phyloP scores from a whole-genome alignment of 2,329 filamentous ascomycete genomes.

The Meredithiella fracta region DNA sequence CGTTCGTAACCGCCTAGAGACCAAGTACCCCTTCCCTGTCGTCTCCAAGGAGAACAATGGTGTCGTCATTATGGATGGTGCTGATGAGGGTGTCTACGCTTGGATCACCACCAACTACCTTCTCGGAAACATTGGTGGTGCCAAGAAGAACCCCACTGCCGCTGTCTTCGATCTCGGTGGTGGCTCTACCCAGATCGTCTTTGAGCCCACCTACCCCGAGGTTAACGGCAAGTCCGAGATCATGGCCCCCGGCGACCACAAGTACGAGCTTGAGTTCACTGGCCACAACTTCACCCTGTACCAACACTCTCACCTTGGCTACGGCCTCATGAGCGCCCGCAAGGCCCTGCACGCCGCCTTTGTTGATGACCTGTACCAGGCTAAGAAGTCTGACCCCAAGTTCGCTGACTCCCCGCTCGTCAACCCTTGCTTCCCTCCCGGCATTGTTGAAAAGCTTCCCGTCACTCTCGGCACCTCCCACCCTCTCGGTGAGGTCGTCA shows the following conservation, averaged over 20 bases:
- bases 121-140: constrained; percentile 87
- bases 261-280: constrained; percentile 80
- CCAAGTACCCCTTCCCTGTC: constrained; percentile 83
- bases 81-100: constrained; percentile 91
- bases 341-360: constrained; percentile 67
- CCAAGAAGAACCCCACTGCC: constrained; percentile 77
- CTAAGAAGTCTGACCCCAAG: constrained; percentile 39
- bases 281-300: constrained; percentile 85
- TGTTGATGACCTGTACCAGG: constrained; percentile 52
- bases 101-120: constrained; percentile 99
- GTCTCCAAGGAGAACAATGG: constrained; percentile 72
- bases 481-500: constrained; percentile 44
- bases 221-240: constrained; percentile 63
- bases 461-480: constrained; percentile 54
- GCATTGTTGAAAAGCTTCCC: constrained; percentile 51
- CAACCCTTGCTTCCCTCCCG: constrained; percentile 76
- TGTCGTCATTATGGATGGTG: constrained; percentile 93
- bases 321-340: constrained; percentile 88
- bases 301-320: constrained; percentile 95
- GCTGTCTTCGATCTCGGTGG: constrained; percentile 93
- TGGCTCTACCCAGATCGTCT: constrained; percentile 96
- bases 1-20: constrained; percentile 71
- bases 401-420: constrained; percentile 58
- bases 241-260: constrained; percentile 82
- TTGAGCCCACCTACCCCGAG: constrained; percentile 76